Conservation (phyloP, 164 flowering plant genomes). For the Macadamia tetraphylla region DNA sequence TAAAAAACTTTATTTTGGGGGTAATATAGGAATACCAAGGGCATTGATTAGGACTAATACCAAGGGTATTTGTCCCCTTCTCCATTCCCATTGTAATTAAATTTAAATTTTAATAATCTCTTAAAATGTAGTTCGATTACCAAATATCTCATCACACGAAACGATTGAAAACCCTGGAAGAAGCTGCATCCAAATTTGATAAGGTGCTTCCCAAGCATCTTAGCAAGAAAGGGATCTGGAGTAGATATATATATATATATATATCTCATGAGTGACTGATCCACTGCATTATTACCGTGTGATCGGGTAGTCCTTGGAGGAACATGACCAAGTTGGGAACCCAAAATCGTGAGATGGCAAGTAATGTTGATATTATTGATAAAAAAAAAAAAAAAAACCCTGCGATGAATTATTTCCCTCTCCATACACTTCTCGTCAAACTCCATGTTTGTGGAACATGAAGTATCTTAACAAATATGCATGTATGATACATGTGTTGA, state of each 20-base stretch:
- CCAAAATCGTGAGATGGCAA: slow-evolving; percentile 37
- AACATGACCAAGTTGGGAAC: slow-evolving; percentile 45
- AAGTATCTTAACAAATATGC: not conserved
- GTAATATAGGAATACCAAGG: too few relatives aligned
- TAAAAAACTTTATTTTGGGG: too few relatives aligned
- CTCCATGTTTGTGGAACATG: too few relatives aligned
- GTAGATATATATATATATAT: slow-evolving; percentile 34
- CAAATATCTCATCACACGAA: slow-evolving; percentile 27
- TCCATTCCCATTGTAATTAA: not conserved
- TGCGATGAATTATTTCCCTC: too few relatives aligned
- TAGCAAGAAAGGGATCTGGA: slow-evolving; percentile 71
- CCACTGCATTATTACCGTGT: slow-evolving; percentile 31
- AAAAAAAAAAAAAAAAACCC: slow-evolving; percentile 50
- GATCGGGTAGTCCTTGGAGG: slow-evolving; percentile 61
- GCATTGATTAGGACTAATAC: too few relatives aligned
- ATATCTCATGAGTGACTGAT: slow-evolving; percentile 46
- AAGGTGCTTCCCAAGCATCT: slow-evolving; percentile 47
- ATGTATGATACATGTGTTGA: not conserved
- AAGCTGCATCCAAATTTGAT: slow-evolving; percentile 46
- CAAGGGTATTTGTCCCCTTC: slow-evolving; percentile 24
- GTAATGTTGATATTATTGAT: slow-evolving; percentile 43
- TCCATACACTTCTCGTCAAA: too few relatives aligned
- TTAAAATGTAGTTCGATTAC: slow-evolving; percentile 1
- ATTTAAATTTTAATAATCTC: not conserved
- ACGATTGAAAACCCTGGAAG: slow-evolving; percentile 44